These are phyloP conservation scores for Saccharomycopsis sp. DNA, from an alignment of 805 yeast genomes.

Conservation along the genomic window DNA sequence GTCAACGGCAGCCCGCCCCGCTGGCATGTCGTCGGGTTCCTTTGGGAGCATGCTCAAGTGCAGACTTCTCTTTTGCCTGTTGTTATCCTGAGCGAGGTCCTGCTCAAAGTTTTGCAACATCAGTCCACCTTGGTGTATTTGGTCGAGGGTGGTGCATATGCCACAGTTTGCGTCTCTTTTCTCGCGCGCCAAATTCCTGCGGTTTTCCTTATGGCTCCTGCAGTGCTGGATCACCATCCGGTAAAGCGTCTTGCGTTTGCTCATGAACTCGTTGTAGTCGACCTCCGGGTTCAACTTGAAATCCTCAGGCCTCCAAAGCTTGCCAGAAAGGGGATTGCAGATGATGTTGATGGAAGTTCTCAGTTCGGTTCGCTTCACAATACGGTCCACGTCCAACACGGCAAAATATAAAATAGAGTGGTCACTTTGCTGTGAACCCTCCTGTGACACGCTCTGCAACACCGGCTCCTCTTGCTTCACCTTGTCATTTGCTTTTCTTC, in stretches of 20 bases:
- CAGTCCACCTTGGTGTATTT: not conserved
- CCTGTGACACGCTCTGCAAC: not conserved
- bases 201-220: too few species aligned
- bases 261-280: constrained; percentile 2
- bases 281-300: constrained; percentile 6
- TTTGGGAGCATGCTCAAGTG: not conserved
- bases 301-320: constrained; percentile 18
- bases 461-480: not conserved
- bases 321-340: constrained; percentile 17
- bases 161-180: not conserved
- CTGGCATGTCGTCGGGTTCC: not conserved
- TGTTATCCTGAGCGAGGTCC: not conserved
- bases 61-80: not conserved
- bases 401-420: too few species aligned
- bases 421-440: not conserved
- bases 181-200: not conserved
- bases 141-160: not conserved
- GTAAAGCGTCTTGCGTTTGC: not conserved
- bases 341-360: constrained; percentile 11
- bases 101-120: not conserved
- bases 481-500: not conserved
- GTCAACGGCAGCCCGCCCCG: not conserved
- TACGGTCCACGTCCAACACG: constrained; percentile 15
- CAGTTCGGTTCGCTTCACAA: not conserved
- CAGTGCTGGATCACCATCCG: too few species aligned